Percentiles rank a stretch among this genome's conserved stretches.
These are phyloP conservation scores for Zychaea mexicana DNA, from an alignment of 371 early-diverging fungal genomes.

Conservation along the genomic window DNA sequence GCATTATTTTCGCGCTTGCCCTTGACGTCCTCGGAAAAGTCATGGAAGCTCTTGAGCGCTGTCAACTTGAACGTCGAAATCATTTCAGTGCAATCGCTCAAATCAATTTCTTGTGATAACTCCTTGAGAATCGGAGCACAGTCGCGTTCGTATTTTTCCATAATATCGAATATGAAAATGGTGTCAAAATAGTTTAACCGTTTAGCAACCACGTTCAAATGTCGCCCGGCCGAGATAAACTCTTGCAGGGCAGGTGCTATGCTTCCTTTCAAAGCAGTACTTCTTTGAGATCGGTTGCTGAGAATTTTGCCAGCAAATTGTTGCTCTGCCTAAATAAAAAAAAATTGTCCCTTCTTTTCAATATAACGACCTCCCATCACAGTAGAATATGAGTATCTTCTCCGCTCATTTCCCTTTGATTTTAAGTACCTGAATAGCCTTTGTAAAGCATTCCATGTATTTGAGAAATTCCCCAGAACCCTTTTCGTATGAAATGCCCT, in stretches of 20 bases:
- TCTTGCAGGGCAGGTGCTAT: slow-evolving; percentile 62
- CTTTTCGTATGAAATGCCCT: slow-evolving; percentile 67
- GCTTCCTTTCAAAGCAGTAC: slow-evolving; percentile 55
- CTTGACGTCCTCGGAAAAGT: slow-evolving; percentile 73
- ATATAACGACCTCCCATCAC: too few relatives aligned
- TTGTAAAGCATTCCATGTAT: slow-evolving; percentile 61
- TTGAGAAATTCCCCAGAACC: slow-evolving; percentile 67
- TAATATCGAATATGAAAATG: slow-evolving; percentile 79
- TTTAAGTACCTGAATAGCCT: slow-evolving; percentile 56
- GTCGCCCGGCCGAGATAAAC: slow-evolving; percentile 68
- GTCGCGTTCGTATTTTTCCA: slow-evolving; percentile 57
- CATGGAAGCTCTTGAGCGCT: slow-evolving; percentile 66
- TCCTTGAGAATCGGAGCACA: slow-evolving; percentile 19
- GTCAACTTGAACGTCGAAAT: slow-evolving; percentile 57
- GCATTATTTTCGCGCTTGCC: slow-evolving; percentile 37
- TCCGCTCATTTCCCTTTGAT: too few relatives aligned
- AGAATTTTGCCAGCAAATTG: slow-evolving; percentile 67
- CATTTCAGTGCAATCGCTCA: slow-evolving; percentile 54
- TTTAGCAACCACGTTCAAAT: slow-evolving; percentile 63
- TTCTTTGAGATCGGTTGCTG: slow-evolving; percentile 57
- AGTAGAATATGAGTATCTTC: too few relatives aligned
- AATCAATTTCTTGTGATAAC: slow-evolving; percentile 24
- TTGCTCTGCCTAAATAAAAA: slow-evolving; percentile 58
- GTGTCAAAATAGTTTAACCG: slow-evolving; percentile 70
- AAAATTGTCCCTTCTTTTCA: too few relatives aligned